Evolutionary conservation across 306 rosid species (phyloP).

Genomic region (Hippophae rhamnoides): DNA sequence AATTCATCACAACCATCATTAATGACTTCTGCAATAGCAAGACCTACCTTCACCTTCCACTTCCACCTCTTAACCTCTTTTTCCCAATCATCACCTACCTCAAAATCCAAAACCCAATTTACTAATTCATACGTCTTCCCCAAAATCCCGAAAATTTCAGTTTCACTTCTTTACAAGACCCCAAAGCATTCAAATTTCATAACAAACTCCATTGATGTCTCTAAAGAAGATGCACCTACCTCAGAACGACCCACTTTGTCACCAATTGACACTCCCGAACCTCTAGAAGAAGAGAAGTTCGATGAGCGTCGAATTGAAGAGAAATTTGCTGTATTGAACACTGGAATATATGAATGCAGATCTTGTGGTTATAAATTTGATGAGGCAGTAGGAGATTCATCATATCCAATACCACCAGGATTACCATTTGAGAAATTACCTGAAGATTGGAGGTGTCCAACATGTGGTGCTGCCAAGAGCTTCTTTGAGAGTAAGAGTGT

Average conservation of each 20-base stretch:
- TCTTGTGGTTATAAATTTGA: slow-evolving; percentile 90
- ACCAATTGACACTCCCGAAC: too few species aligned
- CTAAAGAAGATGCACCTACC: slow-evolving; percentile 63
- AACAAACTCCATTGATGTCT: slow-evolving; percentile 51
- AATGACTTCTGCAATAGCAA: slow-evolving; percentile 54
- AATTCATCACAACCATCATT: background rate
- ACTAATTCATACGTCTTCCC: slow-evolving; percentile 15
- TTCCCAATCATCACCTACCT: slow-evolving; percentile 29
- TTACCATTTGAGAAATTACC: slow-evolving; percentile 69
- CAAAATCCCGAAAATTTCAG: slow-evolving; percentile 17
- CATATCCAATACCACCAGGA: slow-evolving; percentile 82
- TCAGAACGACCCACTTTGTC: slow-evolving; percentile 27
- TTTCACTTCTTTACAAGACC: slow-evolving; percentile 13
- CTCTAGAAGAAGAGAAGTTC: slow-evolving; percentile 7
- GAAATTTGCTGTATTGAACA: slow-evolving; percentile 83
- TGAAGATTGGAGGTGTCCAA: slow-evolving; percentile 89
- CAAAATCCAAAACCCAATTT: slow-evolving; percentile 30
- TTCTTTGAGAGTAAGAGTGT: slow-evolving; percentile 87
- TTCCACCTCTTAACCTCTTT: slow-evolving; percentile 50
- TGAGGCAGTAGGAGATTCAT: slow-evolving; percentile 71
- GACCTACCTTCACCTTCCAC: slow-evolving; percentile 49
- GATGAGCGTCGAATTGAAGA: slow-evolving; percentile 69
- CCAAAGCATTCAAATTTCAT: slow-evolving; percentile 20
- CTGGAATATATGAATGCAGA: slow-evolving; percentile 86
- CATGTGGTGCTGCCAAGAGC: slow-evolving; percentile 84